Evolutionary conservation across 306 rosid species (phyloP).

Genomic region (Amphicarpaea edgeworthii): DNA sequence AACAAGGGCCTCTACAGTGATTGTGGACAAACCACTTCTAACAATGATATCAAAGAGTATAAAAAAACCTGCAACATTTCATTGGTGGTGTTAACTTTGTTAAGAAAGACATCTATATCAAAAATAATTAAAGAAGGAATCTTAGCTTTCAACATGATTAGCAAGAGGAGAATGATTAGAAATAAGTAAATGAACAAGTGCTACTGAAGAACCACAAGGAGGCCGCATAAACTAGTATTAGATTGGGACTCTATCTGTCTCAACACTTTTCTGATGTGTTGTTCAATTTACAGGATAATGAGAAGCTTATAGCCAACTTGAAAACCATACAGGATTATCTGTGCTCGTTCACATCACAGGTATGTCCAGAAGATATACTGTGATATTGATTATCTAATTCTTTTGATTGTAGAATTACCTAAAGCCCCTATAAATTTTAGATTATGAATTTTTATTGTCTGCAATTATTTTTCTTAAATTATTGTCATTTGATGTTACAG

Average conservation of each 20-base stretch:
- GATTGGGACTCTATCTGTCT: constrained; percentile 24
- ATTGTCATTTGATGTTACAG: constrained; percentile 54
- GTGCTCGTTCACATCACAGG: constrained; percentile 93
- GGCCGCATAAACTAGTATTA: background rate
- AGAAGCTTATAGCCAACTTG: constrained; percentile 78
- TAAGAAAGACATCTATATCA: background rate
- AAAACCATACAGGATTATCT: constrained; percentile 93
- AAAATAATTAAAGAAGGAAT: constrained; percentile 24
- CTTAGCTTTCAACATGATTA: background rate
- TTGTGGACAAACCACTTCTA: constrained; percentile 12
- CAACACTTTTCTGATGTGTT: constrained; percentile 28
- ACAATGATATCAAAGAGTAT: background rate
- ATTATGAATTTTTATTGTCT: constrained; percentile 1
- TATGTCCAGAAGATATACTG: constrained; percentile 41
- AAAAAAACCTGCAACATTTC: background rate
- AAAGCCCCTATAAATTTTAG: constrained; percentile 5
- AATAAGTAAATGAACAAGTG: background rate
- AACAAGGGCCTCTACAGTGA: constrained; percentile 9
- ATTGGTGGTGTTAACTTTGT: background rate
- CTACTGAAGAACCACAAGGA: background rate
- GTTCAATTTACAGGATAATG: constrained; percentile 70
- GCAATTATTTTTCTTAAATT: background rate
- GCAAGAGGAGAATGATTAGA: background rate
- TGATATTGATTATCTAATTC: constrained; percentile 22
- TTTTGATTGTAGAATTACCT: background rate